Percentiles rank a stretch among this genome's conserved stretches.
These are phyloP conservation scores for Wickerhamiella shivajii DNA, from an alignment of 805 yeast genomes.

Conservation along the genomic window DNA sequence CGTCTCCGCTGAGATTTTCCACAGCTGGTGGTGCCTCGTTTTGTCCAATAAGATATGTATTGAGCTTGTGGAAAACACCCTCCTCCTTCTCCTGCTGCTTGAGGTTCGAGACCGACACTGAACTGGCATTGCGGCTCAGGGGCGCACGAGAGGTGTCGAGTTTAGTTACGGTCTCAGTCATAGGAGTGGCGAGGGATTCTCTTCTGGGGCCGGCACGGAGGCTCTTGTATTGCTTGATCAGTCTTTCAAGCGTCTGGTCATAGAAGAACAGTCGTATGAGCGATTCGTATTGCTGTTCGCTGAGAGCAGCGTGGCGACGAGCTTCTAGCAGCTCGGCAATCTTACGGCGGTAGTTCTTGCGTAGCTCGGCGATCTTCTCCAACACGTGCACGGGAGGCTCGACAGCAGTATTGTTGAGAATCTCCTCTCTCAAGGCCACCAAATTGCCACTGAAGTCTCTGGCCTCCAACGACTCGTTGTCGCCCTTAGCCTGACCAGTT, in stretches of 20 bases:
- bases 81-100: constrained; percentile 74
- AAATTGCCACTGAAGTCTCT: constrained; percentile 13
- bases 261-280: constrained; percentile 16
- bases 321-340: constrained; percentile 14
- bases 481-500: constrained; percentile 1
- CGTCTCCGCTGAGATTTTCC: no score
- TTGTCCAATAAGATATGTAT: constrained; percentile 47
- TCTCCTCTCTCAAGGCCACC: constrained; percentile 8
- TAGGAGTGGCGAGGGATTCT: neutral
- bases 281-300: constrained; percentile 16
- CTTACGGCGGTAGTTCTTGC: constrained; percentile 12
- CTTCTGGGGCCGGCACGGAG: constrained; percentile 4
- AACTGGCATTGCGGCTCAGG: constrained; percentile 18
- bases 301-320: constrained; percentile 13
- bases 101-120: constrained; percentile 24
- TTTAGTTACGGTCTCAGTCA: constrained; percentile 14
- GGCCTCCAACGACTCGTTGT: constrained; percentile 13
- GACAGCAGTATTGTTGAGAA: neutral
- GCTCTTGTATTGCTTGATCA: constrained; percentile 9
- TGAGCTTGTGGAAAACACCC: constrained; percentile 83
- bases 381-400: constrained; percentile 7
- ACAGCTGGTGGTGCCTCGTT: no score
- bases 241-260: constrained; percentile 15
- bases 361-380: constrained; percentile 13
- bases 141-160: constrained; percentile 17